Base-by-base conservation (phyloP, 805 yeast genomes). In the Suhomyces pyralidae region DNA sequence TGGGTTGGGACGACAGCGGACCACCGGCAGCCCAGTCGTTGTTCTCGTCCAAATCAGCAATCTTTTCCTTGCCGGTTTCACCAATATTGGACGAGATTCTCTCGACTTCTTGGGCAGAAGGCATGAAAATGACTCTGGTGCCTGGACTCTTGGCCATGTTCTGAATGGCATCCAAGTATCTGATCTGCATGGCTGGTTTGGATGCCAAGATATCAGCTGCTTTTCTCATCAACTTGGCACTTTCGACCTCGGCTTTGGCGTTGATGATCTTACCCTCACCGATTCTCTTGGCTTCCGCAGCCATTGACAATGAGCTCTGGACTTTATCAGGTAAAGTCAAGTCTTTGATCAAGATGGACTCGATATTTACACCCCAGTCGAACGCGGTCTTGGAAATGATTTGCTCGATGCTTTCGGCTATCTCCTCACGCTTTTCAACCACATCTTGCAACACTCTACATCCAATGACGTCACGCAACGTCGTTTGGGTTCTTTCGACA, bases 111-210 rank as follows among this genome's bases (percentile, higher is more conserved):
- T 71, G 76, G 7, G 77, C 63, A 15, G 77, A 71, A 6, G 91
- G 90, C 90, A 85, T 85, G 67, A 85, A 85, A 28, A 85, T 85
- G 50, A 85, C 90, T 68, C 84, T 82, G n/a, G 88, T 70, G 53
- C 80, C 79, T 1, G 89, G 71, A 49, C 77, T 62, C 56, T 71
- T 81, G 34, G 89, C 86, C 90, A 85, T 85, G 55, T 73, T 75
- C 69, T 84, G 89, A 83, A 85, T 82, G n/a, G 90, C 90, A 61
- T 85, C 91, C 68, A 85, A 76, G 63, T 85, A 85, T 67, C 91
- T 74, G 65, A 85, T 85, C 72, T 85, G 90, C 88, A 85, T 84
- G 26, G 90, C 91, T 12, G 90, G 82, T 58, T 84, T 84, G 40
- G 88, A 82, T 45, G 87, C 86, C 62, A 85, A 78, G 53, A 85